These are phyloP conservation scores for Evernia prunastri DNA, from an alignment of 495 filamentous ascomycete species.

Conservation along the genomic window DNA sequence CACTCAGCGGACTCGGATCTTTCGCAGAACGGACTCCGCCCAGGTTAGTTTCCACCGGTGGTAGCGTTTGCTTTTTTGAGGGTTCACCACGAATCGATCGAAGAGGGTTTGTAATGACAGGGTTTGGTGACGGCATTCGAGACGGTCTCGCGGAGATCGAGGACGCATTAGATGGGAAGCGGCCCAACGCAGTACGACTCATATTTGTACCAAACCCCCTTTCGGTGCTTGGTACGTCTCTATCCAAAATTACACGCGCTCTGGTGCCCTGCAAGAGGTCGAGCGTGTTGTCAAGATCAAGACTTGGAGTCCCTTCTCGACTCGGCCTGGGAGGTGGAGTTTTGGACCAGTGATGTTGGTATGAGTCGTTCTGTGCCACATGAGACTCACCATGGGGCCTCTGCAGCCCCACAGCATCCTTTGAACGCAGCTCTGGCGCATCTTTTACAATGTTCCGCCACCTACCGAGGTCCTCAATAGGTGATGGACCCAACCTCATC, in stretches of 20 bases:
- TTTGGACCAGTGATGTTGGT: constrained; percentile 21
- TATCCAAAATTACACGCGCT: constrained; percentile 40
- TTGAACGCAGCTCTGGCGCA: constrained; percentile 12
- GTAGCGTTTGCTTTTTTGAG: neutral
- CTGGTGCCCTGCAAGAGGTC: constrained; percentile 39
- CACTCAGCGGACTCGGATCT: constrained; percentile 29
- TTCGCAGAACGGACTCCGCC: constrained; percentile 29
- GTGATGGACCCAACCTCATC: constrained; percentile 40
- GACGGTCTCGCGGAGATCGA: constrained; percentile 34
- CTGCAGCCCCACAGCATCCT: constrained; percentile 24
- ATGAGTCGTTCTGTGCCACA: constrained; percentile 24
- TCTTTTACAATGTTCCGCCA: constrained; percentile 12
- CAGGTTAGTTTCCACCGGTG: constrained; percentile 30
- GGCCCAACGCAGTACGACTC: constrained; percentile 28
- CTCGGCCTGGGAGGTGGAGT: constrained; percentile 61
- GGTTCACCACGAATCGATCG: constrained; percentile 19
- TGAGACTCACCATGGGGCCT: constrained; percentile 27
- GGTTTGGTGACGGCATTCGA: constrained; percentile 38
- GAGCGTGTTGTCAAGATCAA: constrained; percentile 65
- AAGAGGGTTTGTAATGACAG: constrained; percentile 35
- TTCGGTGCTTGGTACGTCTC: constrained; percentile 17
- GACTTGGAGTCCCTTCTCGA: constrained; percentile 67
- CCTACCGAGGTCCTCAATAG: constrained; percentile 21
- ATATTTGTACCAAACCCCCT: constrained; percentile 12
- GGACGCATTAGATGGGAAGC: constrained; percentile 37